phyloP scores from a whole-genome alignment of 106 monocot species.

The Cymbidium sinense region DNA sequence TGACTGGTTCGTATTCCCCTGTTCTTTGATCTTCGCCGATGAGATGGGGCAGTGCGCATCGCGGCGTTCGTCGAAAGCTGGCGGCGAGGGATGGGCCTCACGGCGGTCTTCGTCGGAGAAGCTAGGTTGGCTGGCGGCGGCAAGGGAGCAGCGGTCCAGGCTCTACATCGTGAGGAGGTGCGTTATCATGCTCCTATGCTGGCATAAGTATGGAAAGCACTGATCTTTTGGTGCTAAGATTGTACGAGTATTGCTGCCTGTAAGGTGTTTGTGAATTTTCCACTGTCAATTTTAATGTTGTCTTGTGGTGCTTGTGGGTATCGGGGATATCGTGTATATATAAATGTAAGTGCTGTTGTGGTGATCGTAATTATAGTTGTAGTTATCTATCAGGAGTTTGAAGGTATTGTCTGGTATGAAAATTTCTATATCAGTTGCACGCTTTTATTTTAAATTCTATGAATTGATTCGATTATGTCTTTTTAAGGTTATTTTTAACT shows the following conservation, averaged over 20 bases:
- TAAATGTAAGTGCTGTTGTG: neutral
- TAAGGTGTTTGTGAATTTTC: slow-evolving; percentile 10
- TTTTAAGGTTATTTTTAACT: neutral
- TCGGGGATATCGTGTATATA: neutral
- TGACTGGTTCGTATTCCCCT: neutral
- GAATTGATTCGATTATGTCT: neutral
- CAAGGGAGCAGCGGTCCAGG: slow-evolving; percentile 29
- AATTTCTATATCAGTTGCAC: neutral
- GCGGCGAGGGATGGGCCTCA: neutral
- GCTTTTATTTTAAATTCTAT: neutral
- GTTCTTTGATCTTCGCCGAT: neutral
- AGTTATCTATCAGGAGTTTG: neutral
- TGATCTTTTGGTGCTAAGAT: neutral
- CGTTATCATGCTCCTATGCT: slow-evolving; percentile 27
- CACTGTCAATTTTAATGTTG: neutral
- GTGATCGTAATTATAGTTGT: neutral
- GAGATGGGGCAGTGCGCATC: slow-evolving; percentile 18
- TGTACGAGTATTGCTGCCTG: neutral
- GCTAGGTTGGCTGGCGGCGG: slow-evolving; percentile 24
- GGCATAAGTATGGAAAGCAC: slow-evolving; percentile 17
- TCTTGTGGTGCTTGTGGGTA: neutral
- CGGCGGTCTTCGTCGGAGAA: neutral
- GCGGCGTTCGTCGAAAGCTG: neutral
- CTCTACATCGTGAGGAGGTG: slow-evolving; percentile 37
- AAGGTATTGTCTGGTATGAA: neutral